Base-by-base conservation (phyloP, 1,284 basidiomycete species). In the Sporisorium graminicola region DNA sequence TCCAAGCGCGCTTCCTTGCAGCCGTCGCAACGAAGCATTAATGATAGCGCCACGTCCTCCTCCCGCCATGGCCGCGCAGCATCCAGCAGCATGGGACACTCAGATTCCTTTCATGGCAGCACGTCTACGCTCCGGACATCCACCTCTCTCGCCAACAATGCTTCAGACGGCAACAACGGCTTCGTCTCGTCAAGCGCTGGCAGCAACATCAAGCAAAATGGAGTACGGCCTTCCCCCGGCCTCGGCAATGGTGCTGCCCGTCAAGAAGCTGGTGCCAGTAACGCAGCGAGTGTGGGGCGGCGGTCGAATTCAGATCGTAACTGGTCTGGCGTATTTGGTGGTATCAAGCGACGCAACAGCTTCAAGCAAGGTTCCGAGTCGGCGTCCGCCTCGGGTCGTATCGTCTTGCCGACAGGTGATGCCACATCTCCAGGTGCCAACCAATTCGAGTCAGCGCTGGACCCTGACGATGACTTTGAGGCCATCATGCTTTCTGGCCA, bases 401-500 rank as follows among this genome's bases (percentile, higher is more conserved):
- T 61, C 18, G 40, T 63, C 13, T 51, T 53, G 14, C 64, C 55
- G 8, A 52, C 49, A n/a, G n/a, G n/a, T 13, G 46, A 59, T 26
- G 18, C 37, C 44, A 51, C n/a, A n/a, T 40, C 59, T 14, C 22
- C 47, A 2, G 29, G 40, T 16, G 26, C 46, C 24, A 46, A 16
- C 14, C 50, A 51, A 26, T 22, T 46, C 16, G 59, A 71, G 18
- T 58, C 67, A 31, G 61, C 62, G 4, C 20, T 74, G 58, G 71
- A 79, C 26, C 51, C 76, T 1, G 68, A 75, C 29, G 72, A 79
- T 42, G 81, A 83, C 49, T 83, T 83, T 43, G 81, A 83, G 47
- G 78, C 80, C 7, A 65, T 82, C 47, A 74, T 83, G 67, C 58
- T 79, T 49, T 78, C 78, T 12, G 68, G 72, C 16, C 74, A 80